A percentile compares a stretch with the other conserved stretches of the same genome.
phyloP scores from a whole-genome alignment of 257 asterid species.

The Lycium barbarum region DNA sequence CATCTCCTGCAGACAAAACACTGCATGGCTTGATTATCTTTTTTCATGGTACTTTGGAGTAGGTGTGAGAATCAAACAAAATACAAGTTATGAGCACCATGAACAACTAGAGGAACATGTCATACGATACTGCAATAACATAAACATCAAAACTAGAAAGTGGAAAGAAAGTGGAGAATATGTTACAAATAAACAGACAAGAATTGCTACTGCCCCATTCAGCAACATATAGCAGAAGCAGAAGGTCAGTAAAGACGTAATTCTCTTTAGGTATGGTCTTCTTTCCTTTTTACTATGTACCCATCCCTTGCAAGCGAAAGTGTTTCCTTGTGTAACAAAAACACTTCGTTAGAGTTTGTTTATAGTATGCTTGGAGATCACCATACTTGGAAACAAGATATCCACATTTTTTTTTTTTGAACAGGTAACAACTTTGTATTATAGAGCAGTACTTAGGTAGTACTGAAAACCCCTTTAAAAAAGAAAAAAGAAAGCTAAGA shows the following conservation, averaged over 20 bases:
- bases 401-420: not conserved
- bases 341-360: not conserved
- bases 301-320: not conserved
- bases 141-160: not conserved
- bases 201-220: not conserved
- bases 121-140: not conserved
- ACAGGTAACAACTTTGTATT: too few species aligned
- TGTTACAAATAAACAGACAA: not conserved
- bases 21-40: slow-evolving; percentile 21
- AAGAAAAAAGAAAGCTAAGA: too few species aligned
- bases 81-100: slow-evolving; percentile 17
- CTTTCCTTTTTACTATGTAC: slow-evolving; percentile 6
- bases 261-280: slow-evolving; percentile 12
- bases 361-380: not conserved
- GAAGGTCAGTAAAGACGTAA: not conserved
- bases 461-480: too few species aligned
- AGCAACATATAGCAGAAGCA: slow-evolving; percentile 8
- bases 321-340: not conserved
- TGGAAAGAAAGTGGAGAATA: not conserved
- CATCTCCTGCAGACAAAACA: slow-evolving; percentile 57
- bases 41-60: slow-evolving; percentile 17
- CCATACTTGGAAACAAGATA: not conserved
- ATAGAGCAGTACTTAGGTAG: too few species aligned
- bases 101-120: not conserved
- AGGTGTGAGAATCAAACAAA: not conserved